These are phyloP conservation scores for Primulina huaijiensis DNA, from an alignment of 257 asterid species.

Conservation along the genomic window DNA sequence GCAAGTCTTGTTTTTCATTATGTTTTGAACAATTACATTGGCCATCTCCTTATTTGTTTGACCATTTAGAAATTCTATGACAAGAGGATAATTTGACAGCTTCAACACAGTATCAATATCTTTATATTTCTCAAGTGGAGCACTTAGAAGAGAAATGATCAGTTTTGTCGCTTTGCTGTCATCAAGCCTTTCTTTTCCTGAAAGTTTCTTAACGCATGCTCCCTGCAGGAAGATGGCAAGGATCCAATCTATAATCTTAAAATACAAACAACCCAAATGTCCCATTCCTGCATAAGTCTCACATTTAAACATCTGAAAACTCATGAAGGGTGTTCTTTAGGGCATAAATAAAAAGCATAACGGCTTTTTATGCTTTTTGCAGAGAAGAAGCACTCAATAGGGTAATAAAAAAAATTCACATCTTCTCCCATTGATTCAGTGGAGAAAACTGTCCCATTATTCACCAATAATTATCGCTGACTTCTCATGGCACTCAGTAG, in stretches of 20 bases:
- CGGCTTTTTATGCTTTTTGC: not conserved
- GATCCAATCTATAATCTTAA: conserved; percentile 17
- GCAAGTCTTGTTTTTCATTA: conserved; percentile 70
- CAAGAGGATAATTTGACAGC: conserved; percentile 84
- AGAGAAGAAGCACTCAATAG: not conserved
- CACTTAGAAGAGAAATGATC: conserved; percentile 90
- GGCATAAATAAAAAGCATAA: not conserved
- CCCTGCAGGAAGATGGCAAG: conserved; percentile 55
- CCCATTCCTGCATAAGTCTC: not conserved
- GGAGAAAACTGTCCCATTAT: not conserved
- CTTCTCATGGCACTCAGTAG: conserved; percentile 7
- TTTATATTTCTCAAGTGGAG: conserved; percentile 93
- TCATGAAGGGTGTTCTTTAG: not conserved
- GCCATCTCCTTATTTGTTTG: conserved; percentile 93
- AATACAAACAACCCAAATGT: conserved; percentile 8
- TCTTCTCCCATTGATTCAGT: conserved; percentile 1
- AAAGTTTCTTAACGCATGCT: conserved; percentile 75
- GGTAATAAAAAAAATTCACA: not conserved
- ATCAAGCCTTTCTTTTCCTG: conserved; percentile 80
- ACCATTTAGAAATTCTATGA: conserved; percentile 78
- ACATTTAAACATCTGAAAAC: not conserved
- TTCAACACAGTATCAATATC: conserved; percentile 91
- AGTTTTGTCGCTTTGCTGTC: conserved; percentile 86
- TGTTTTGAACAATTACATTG: conserved; percentile 76
- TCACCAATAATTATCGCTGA: not conserved